phyloP scores from a whole-genome alignment of 768 basidiomycete genomes.

The Russula virescens region DNA sequence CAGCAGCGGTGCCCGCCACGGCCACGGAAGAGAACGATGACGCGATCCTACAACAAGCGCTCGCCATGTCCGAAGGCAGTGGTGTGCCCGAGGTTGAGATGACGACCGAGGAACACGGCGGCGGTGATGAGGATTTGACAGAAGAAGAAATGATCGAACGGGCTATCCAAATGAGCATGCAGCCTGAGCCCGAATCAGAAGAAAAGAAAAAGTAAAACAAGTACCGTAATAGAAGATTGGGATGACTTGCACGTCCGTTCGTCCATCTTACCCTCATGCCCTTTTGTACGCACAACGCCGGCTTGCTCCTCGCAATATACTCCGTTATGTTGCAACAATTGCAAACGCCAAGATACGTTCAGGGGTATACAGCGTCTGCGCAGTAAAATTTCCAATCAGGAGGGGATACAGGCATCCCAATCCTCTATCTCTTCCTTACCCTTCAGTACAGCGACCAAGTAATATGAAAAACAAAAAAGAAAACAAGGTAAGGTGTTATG shows the following conservation, averaged over 20 bases:
- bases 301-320: too few species aligned
- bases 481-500: background rate
- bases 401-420: background rate
- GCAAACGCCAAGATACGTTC: background rate
- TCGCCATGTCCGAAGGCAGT: slow-evolving; percentile 63
- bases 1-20: slow-evolving; percentile 33
- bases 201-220: slow-evolving; percentile 38
- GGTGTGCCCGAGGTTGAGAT: slow-evolving; percentile 42
- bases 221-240: too few species aligned
- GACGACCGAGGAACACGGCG: slow-evolving; percentile 29
- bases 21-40: slow-evolving; percentile 66
- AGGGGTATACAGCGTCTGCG: background rate
- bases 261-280: background rate
- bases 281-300: background rate
- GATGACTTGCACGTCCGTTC: too few species aligned
- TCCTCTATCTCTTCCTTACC: background rate
- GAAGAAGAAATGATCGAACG: slow-evolving; percentile 88
- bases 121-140: slow-evolving; percentile 61
- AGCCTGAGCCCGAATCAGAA: slow-evolving; percentile 43
- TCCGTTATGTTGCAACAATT: too few species aligned
- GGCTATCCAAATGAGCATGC: slow-evolving; percentile 94
- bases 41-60: slow-evolving; percentile 64
- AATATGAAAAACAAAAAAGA: background rate
- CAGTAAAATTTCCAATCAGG: background rate
- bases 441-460: background rate